These are phyloP conservation scores for Monascus ruber DNA, from an alignment of 2,329 filamentous ascomycete species.

Conservation along the genomic window DNA sequence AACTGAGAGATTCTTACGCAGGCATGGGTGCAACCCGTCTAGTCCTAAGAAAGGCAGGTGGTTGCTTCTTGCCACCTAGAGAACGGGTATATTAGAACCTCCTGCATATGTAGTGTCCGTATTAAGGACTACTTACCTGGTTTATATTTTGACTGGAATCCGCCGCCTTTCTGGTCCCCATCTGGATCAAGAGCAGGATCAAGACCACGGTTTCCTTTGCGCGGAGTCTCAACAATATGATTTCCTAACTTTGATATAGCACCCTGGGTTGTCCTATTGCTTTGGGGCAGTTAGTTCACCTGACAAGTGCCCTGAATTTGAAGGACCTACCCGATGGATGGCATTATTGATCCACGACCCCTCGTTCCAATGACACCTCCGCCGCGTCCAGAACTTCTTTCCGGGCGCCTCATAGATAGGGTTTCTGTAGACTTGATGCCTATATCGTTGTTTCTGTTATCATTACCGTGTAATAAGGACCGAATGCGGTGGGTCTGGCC, in stretches of 20 bases:
- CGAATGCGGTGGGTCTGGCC: slow-evolving; percentile 29
- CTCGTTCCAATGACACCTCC: slow-evolving; percentile 14
- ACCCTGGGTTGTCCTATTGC: slow-evolving; percentile 1
- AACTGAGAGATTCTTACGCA: not conserved
- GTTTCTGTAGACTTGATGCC: not conserved
- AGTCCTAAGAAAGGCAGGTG: not conserved
- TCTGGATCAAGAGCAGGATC: slow-evolving; percentile 12
- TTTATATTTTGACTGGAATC: not conserved
- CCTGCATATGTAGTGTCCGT: no score
- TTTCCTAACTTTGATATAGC: slow-evolving; percentile 2
- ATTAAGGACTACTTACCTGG: not conserved
- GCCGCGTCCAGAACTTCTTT: slow-evolving; percentile 10
- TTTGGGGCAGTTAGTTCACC: not conserved
- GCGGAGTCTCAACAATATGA: not conserved
- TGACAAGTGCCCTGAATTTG: not conserved
- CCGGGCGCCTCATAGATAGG: slow-evolving; percentile 1
- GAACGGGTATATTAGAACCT: no score
- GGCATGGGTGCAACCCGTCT: not conserved
- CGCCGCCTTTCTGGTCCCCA: not conserved
- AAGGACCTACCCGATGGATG: not conserved
- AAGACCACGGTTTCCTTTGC: slow-evolving; percentile 2
- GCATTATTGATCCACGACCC: slow-evolving; percentile 3
- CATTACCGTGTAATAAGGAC: no score
- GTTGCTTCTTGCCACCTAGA: not conserved
- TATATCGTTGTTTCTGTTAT: no score